Evolutionary conservation across 257 asterid species (phyloP), one percentile per base, ranked within the genome.

Genomic region (Nicotiana obtusifolia): DNA sequence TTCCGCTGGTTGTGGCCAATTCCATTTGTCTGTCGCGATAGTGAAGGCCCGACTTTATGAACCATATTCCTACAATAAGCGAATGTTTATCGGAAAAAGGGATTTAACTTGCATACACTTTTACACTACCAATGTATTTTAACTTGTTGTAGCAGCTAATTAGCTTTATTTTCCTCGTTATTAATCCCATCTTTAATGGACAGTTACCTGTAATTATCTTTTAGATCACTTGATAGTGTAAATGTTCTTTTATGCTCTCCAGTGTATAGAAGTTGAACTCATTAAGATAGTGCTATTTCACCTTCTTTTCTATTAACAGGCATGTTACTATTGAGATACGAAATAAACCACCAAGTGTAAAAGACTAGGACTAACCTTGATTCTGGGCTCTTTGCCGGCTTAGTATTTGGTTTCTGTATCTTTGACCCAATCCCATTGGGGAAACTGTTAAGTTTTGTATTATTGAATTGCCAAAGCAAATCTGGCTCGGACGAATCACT

Each of bases 401-500:
- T 92, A 33, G 47, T 53, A 31, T 79, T 86, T 75, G 90, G 83
- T 81, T 88, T 93, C 57, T 91, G 92, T 68, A 86, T 85, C 76
- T 87, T 92, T 65, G 91, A 83, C 77, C 90, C 91, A 77, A 64
- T 77, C 57, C 90, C 97, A 81, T 76, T 90, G 81, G 86, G 71
- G 78, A 88, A 85, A 84, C 83, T 83, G 65, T 88, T 89, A 60
- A 86, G 85, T 65, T 92, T 92, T 64, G 96, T 83, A 64, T 90
- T 91, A 85, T 90, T 92, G 65, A 89, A 90, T 87, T 92, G 98
- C 97, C 97, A 93, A 64, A 92, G 93, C 82, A 93, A 85, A 84
- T 93, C 99, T 47, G 96, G 93, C 79, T 95, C 99, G 0, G 99
- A 95, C 4, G 97, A 93, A 84, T 95, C 97, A 22, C 97, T 95